These are phyloP conservation scores for Colletotrichum theobromicola DNA, from an alignment of 2,329 filamentous ascomycete species.

Conservation along the genomic window DNA sequence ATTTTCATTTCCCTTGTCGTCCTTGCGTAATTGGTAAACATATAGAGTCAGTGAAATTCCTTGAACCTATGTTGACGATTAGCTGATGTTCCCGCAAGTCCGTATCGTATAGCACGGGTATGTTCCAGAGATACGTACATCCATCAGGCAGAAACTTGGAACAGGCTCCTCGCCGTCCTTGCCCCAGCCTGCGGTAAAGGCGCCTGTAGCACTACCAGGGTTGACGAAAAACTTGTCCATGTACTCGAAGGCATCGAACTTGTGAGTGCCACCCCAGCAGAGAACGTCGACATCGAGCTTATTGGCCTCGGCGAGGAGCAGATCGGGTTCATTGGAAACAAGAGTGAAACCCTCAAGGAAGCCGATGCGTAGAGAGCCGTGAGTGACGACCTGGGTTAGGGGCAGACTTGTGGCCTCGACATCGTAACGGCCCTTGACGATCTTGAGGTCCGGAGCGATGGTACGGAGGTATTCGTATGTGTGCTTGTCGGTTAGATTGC, in stretches of 20 bases:
- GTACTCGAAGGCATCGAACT: slow-evolving; percentile 74
- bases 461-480: slow-evolving; percentile 83
- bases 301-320: slow-evolving; percentile 71
- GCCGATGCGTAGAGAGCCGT: slow-evolving; percentile 69
- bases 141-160: slow-evolving; percentile 97
- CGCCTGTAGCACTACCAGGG: slow-evolving; percentile 70
- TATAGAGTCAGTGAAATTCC: slow-evolving; percentile 95
- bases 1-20: slow-evolving; percentile 77
- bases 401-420: slow-evolving; percentile 70
- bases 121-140: slow-evolving; percentile 66
- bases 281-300: slow-evolving; percentile 72
- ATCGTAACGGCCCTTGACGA: slow-evolving; percentile 71
- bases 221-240: slow-evolving; percentile 79
- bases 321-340: slow-evolving; percentile 69
- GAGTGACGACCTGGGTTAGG: slow-evolving; percentile 69
- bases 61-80: slow-evolving; percentile 70
- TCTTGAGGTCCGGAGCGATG: slow-evolving; percentile 74
- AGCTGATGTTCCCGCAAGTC: slow-evolving; percentile 21
- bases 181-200: slow-evolving; percentile 63
- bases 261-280: slow-evolving; percentile 72
- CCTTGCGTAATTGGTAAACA: slow-evolving; percentile 85
- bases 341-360: slow-evolving; percentile 74
- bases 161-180: slow-evolving; percentile 73
- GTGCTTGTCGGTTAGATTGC: slow-evolving; percentile 79
- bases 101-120: not conserved